These are phyloP conservation scores for Fraxinus sp. DNA, from an alignment of 305 asterid species.

Conservation along the genomic window DNA sequence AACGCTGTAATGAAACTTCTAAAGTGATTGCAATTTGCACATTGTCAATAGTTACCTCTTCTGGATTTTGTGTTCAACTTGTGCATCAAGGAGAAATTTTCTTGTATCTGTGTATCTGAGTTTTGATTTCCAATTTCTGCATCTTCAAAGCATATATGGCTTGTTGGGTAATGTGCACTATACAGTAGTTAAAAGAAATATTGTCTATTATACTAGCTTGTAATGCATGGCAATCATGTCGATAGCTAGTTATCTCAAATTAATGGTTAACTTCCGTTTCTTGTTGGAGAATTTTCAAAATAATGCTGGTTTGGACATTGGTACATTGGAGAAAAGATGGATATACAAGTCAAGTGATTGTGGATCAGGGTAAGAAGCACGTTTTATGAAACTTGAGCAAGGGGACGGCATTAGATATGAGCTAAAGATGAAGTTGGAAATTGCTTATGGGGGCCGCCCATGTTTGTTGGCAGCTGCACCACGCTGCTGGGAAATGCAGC, in stretches of 20 bases:
- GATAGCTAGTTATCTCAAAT: not conserved
- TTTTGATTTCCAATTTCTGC: not conserved
- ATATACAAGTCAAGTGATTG: not conserved
- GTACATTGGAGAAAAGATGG: not conserved
- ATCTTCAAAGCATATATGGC: not conserved
- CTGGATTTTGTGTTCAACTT: not conserved
- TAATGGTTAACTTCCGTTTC: not conserved
- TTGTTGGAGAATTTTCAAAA: not conserved
- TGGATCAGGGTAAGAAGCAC: not conserved
- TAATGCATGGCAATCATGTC: not conserved
- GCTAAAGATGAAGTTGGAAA: not conserved
- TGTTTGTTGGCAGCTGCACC: not conserved
- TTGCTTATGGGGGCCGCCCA: not conserved
- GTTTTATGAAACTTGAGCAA: not conserved
- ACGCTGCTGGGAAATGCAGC: not conserved
- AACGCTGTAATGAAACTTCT: not conserved
- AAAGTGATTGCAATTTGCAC: not conserved
- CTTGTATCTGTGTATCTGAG: not conserved
- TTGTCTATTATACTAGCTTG: not conserved
- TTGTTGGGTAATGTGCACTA: not conserved
- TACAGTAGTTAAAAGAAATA: not conserved
- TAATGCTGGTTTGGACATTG: not conserved
- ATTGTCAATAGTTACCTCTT: not conserved
- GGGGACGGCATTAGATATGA: not conserved
- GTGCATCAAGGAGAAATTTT: not conserved